phyloP scores from a whole-genome alignment of 495 filamentous ascomycete species.

The Xylaria cubensis region DNA sequence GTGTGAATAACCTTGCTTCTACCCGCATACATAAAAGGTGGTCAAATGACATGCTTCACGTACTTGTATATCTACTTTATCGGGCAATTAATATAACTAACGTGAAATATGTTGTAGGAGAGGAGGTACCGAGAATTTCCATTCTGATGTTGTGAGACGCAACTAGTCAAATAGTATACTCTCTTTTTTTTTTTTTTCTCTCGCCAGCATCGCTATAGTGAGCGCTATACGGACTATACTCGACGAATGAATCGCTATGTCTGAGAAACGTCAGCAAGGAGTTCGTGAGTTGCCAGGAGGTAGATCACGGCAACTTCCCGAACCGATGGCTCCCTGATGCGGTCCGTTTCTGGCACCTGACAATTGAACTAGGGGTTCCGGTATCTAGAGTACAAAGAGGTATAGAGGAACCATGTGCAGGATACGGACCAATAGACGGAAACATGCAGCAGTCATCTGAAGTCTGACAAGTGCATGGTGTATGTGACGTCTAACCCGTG shows the following conservation, averaged over 20 bases:
- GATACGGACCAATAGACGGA: conserved; percentile 34
- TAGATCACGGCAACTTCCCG: conserved; percentile 36
- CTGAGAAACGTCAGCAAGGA: conserved; percentile 9
- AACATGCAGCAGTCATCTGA: conserved; percentile 37
- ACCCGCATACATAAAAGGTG: not conserved
- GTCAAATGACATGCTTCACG: conserved; percentile 14
- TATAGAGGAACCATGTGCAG: conserved; percentile 35
- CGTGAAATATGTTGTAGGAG: not conserved
- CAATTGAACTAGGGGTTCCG: conserved; percentile 30
- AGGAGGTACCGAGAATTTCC: not conserved
- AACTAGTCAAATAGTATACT: not conserved
- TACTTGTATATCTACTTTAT: not conserved
- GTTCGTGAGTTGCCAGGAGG: not conserved
- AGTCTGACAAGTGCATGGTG: conserved; percentile 27
- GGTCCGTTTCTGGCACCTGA: conserved; percentile 34
- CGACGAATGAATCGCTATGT: not conserved
- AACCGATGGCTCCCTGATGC: conserved; percentile 42
- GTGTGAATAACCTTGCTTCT: conserved; percentile 12
- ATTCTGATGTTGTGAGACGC: not conserved
- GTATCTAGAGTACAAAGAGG: conserved; percentile 28
- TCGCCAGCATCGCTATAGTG: not conserved
- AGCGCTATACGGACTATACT: conserved; percentile 18
- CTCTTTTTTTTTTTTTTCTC: not conserved
- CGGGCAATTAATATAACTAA: not conserved
- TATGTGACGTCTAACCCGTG: conserved; percentile 37